Percentiles rank a stretch among this genome's conserved stretches.
These are phyloP conservation scores for Aleurites moluccanus DNA, from an alignment of 441 rosid species.

Conservation along the genomic window DNA sequence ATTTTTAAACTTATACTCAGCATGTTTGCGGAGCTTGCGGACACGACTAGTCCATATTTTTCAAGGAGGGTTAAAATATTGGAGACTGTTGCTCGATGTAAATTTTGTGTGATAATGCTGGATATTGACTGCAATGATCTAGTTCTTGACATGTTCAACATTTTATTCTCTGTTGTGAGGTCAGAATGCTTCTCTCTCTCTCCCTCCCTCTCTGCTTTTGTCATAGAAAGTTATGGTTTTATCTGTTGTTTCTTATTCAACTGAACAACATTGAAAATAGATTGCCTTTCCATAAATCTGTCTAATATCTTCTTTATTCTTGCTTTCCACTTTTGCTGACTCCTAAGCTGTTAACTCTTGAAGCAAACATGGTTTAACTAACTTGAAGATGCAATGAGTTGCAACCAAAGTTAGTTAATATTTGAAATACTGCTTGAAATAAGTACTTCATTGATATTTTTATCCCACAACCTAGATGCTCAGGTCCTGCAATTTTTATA, in stretches of 20 bases:
- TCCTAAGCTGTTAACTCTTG: neutral
- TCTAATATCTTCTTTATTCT: neutral
- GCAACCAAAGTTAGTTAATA: neutral
- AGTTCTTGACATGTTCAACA: conserved; percentile 69
- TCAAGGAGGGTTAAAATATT: conserved; percentile 78
- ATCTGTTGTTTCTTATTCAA: conserved; percentile 4
- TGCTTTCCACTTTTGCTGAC: neutral
- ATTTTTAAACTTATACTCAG: conserved; percentile 61
- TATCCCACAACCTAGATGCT: neutral
- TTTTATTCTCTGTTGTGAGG: conserved; percentile 81
- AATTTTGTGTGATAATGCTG: conserved; percentile 77
- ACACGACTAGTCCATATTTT: conserved; percentile 62
- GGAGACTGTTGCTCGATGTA: conserved; percentile 74
- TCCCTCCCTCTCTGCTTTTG: conserved; percentile 5
- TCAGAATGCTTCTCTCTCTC: conserved; percentile 29
- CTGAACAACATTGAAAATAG: neutral
- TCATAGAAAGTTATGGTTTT: neutral
- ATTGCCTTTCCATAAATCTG: conserved; percentile 18
- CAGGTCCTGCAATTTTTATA: neutral
- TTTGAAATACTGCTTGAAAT: neutral
- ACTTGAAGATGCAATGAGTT: neutral
- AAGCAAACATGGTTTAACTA: neutral
- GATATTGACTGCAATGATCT: conserved; percentile 66
- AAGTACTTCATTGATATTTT: neutral
- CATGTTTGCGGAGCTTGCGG: conserved; percentile 66